Evolutionary conservation across 371 early-diverging fungal species (phyloP).

Genomic region (Syncephalastrum racemosum): DNA sequence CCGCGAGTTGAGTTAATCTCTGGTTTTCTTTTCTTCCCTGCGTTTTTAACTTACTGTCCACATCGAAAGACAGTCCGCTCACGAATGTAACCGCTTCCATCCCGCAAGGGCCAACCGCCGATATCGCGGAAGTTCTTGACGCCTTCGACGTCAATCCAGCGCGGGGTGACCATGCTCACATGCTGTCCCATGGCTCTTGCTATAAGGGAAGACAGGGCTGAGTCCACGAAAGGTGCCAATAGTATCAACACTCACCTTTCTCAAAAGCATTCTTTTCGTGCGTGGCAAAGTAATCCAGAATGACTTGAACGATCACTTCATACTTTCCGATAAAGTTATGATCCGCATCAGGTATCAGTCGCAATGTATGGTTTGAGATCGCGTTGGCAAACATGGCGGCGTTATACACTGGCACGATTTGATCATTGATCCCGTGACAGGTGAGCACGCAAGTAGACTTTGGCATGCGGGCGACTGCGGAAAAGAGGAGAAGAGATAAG

Average conservation of each 20-base stretch:
- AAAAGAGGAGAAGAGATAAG: too few species aligned
- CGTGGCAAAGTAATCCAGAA: constrained; percentile 39
- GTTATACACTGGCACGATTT: constrained; percentile 61
- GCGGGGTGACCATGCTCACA: constrained; percentile 25
- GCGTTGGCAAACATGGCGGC: constrained; percentile 52
- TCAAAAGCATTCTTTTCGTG: constrained; percentile 44
- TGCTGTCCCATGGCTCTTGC: constrained; percentile 34
- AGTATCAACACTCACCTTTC: constrained; percentile 28
- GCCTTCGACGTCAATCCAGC: constrained; percentile 60
- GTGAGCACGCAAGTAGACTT: constrained; percentile 56
- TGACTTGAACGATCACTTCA: constrained; percentile 40
- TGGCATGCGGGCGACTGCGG: constrained; percentile 48
- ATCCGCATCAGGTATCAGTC: constrained; percentile 54
- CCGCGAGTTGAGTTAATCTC: background rate
- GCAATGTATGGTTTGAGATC: constrained; percentile 52
- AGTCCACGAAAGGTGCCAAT: background rate
- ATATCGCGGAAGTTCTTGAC: constrained; percentile 64
- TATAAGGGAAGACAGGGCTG: constrained; percentile 8
- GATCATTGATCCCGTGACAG: constrained; percentile 57
- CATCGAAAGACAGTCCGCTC: constrained; percentile 41
- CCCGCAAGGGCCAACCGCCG: constrained; percentile 52
- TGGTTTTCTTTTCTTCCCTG: background rate
- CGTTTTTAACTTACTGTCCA: constrained; percentile 26
- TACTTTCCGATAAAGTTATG: constrained; percentile 55
- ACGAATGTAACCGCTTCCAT: constrained; percentile 49